Evolutionary conservation across 2,329 filamentous ascomycete genomes (phyloP), one percentile per base, ranked within the genome.

Genomic region (Hypoxylon sp.): DNA sequence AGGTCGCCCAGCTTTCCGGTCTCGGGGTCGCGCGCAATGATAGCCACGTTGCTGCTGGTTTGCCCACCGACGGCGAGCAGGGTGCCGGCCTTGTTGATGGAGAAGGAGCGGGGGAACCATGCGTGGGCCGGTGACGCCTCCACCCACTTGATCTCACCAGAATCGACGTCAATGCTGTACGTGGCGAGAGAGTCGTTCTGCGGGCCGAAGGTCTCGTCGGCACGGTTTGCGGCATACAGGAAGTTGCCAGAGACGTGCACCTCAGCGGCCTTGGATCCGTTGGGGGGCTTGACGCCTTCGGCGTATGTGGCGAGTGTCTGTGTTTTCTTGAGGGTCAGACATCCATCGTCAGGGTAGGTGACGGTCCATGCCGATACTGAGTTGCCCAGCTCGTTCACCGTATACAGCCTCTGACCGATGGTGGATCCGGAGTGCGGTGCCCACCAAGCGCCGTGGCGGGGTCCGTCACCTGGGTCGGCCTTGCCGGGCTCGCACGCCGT

Each of bases 21-120:
- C 13, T 78, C 75, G 0, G 82, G 77, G 76, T 92, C 84, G 10
- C 91, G 80, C 65, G 79, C 76, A 27, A 90, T 81, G 35, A 92
- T 84, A 1, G 84, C 86, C 0, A 92, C 86, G 22, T 84, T 87
- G 13, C 85, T 83, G 44, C 84, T 87, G 1, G 85, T 84, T 80
- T 92, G 89, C 25, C 91, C 85, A 0, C 86, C 90, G 42, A 92
- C 84, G 0, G 90, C 90, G 1, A 92, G 83, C 66, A 90, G 72
- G 49, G 85, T 82, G 0, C 90, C 90, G 0, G 84, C 84, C 42
- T 82, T 82, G 74, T 90, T 91, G 60, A 91, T 81, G 22, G 83
- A 82, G 75, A 92, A 90, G 1, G 89, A 90, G 1, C 91, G 82
- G 0, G 91, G 90, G 72, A 86, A 89, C 62, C 80, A 84, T 0